Base-by-base conservation (phyloP, 2,329 filamentous ascomycete genomes). In the Botryosphaeria dothidea region DNA sequence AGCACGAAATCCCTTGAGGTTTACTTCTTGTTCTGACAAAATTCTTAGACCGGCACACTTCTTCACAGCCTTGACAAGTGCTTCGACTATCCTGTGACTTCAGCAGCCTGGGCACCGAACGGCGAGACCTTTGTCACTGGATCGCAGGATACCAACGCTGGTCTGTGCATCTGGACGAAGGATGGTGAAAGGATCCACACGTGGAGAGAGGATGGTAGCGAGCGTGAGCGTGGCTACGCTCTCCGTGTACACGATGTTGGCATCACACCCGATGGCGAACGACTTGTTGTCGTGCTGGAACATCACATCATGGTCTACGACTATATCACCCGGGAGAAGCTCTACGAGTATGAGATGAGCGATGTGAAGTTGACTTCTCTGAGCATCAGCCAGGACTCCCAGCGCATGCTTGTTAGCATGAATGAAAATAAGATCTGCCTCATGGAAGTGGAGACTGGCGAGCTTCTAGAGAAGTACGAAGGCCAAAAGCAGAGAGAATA, bases 81-180 rank as follows among this genome's bases (percentile, higher is more conserved):
- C 54, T 93, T 95, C 71, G 84, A 85, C n/a, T 90, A 97, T 71
- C 91, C 93, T 0, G 92, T 96, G 41, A 96, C 92, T 51, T 89
- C 91, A 65, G 96, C 93, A 66, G 90, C 92, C n/a, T 99, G 95
- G 94, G 85, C 91, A 5, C 85, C 88, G 0, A 90, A 96, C 72
- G 90, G 90, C 46, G 81, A 87, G 67, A 88, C 87, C 0, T 93
- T 98, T 70, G 86, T 97, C 46, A 89, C 93, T 1, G 92, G 77
- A 67, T 78, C 77, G 6, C 77, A 79, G 67, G 77, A 79, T 60
- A 74, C 72, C 11, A 71, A 71, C 25, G 69, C 70, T 19, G 75
- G 73, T n/a, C 76, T 77, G 11, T 71, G 71, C 7, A 64, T 79
- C 6, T 95, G 91, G 87, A 86, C 87, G 69, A 77, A 90, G 4